Conservation (phyloP, 768 basidiomycete genomes). For the Dacryopinax spathularia region DNA sequence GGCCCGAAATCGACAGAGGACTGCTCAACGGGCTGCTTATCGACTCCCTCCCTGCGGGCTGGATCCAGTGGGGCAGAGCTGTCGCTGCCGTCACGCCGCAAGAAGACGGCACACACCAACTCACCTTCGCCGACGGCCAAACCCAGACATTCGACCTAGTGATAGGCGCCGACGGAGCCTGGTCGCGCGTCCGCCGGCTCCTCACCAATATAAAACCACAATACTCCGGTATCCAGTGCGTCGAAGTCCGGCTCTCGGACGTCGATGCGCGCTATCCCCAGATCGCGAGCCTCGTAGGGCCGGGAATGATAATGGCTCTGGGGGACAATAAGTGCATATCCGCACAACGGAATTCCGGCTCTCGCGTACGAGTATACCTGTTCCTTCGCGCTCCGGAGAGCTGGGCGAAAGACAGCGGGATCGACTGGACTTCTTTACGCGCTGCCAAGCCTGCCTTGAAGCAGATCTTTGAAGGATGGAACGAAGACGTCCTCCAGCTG, state of each 20-base stretch:
- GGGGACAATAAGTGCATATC: conserved; percentile 19
- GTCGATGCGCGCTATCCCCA: conserved; percentile 17
- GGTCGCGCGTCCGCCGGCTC: conserved; percentile 27
- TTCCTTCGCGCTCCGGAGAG: conserved; percentile 9
- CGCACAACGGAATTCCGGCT: conserved; percentile 24
- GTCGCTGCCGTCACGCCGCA: background rate
- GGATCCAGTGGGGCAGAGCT: conserved; percentile 5
- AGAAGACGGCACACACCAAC: too few relatives aligned
- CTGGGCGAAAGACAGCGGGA: conserved; percentile 11
- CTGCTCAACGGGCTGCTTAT: conserved; percentile 18
- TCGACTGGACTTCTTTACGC: conserved; percentile 7
- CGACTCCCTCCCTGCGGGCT: conserved; percentile 15
- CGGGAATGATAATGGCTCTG: conserved; percentile 21
- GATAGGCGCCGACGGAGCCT: conserved; percentile 30
- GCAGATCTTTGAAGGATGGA: conserved; percentile 12
- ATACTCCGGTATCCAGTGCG: conserved; percentile 23
- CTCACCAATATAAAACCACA: conserved; percentile 21
- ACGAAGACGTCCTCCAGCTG: conserved; percentile 8
- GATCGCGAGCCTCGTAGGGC: conserved; percentile 18
- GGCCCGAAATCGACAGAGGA: background rate
- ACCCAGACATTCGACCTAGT: too few relatives aligned
- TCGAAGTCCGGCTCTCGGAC: conserved; percentile 14
- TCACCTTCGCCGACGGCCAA: too few relatives aligned
- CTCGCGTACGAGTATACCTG: conserved; percentile 17
- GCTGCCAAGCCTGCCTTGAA: conserved; percentile 3